These are phyloP conservation scores for Nicotiana tabacum DNA, from an alignment of 257 asterid species.

Conservation along the genomic window DNA sequence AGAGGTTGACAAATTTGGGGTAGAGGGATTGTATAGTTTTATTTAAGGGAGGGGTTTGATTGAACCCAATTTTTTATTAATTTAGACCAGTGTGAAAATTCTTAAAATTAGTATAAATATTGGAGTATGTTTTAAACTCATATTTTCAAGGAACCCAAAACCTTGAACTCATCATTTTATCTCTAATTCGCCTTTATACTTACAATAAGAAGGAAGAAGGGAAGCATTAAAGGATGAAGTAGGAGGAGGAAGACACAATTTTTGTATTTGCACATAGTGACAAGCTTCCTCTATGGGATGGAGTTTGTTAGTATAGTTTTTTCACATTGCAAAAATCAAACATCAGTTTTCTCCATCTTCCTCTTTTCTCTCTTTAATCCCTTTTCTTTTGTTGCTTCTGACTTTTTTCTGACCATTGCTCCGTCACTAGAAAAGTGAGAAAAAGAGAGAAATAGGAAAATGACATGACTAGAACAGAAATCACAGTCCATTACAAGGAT, in stretches of 20 bases:
- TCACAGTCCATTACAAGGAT: neutral
- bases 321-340: neutral
- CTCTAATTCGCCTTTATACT: too few relatives aligned
- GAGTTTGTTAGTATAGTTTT: neutral
- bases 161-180: too few relatives aligned
- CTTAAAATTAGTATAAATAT: neutral
- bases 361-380: neutral
- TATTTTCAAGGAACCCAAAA: neutral
- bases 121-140: neutral
- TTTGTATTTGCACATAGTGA: too few relatives aligned
- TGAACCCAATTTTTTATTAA: too few relatives aligned
- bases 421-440: conserved; percentile 9
- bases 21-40: too few relatives aligned
- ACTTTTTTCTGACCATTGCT: neutral
- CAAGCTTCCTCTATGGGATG: neutral
- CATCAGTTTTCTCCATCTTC: neutral
- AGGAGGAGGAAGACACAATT: too few relatives aligned
- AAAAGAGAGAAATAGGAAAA: neutral
- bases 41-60: too few relatives aligned
- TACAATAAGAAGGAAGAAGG: neutral
- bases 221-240: neutral
- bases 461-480: conserved; percentile 3
- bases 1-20: too few relatives aligned
- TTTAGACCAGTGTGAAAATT: neutral
- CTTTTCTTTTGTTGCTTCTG: neutral